phyloP scores from a whole-genome alignment of 2,329 filamentous ascomycete species.

The Colletotrichum falcatum region DNA sequence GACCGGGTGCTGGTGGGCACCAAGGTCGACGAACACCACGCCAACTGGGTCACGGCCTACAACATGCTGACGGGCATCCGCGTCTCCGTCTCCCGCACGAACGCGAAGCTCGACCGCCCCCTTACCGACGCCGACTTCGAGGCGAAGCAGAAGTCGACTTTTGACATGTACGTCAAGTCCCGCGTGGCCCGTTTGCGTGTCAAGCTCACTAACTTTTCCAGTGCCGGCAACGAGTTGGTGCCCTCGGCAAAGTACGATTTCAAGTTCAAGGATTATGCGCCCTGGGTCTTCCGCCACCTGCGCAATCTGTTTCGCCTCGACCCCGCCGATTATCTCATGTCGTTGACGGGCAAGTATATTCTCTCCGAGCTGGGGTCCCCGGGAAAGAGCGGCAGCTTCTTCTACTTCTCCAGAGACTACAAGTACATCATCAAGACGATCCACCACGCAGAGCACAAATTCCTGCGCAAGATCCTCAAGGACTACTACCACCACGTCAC shows the following conservation, averaged over 20 bases:
- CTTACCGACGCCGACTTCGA: slow-evolving; percentile 93
- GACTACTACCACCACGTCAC: slow-evolving; percentile 95
- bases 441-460: slow-evolving; percentile 93
- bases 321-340: slow-evolving; percentile 98
- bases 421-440: slow-evolving; percentile 99
- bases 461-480: slow-evolving; percentile 83
- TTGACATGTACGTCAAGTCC: slow-evolving; percentile 80
- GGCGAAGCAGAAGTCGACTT: slow-evolving; percentile 96
- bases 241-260: slow-evolving; percentile 99
- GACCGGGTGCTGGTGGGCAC: slow-evolving; percentile 95
- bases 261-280: slow-evolving; percentile 99
- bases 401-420: slow-evolving; percentile 99
- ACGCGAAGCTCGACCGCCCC: slow-evolving; percentile 94
- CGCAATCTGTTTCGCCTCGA: slow-evolving; percentile 90
- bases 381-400: slow-evolving; percentile 98
- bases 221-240: slow-evolving; percentile 95
- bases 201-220: slow-evolving; percentile 56
- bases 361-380: slow-evolving; percentile 96
- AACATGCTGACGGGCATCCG: slow-evolving; percentile 99
- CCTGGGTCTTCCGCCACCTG: slow-evolving; percentile 97
- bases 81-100: slow-evolving; percentile 94
- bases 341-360: slow-evolving; percentile 97
- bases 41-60: slow-evolving; percentile 97
- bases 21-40: slow-evolving; percentile 96
- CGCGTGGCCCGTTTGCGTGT: slow-evolving; percentile 22